phyloP scores from a whole-genome alignment of 345 rosid species.

The Geranium rotundifolium region DNA sequence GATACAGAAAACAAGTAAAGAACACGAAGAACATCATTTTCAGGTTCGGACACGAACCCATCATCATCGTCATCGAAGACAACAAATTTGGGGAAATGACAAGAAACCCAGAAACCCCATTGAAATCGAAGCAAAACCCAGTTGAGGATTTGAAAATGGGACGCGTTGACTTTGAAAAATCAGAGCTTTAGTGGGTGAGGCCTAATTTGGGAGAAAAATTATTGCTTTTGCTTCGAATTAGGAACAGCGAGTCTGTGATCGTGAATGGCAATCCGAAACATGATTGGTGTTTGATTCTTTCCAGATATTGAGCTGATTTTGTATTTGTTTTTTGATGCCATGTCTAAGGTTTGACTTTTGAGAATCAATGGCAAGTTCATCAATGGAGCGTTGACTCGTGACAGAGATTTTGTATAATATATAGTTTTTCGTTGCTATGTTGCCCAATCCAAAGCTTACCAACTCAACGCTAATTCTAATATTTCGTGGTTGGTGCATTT shows the following conservation, averaged over 20 bases:
- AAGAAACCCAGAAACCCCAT: too few species aligned
- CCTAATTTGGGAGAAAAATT: neutral
- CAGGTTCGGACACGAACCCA: neutral
- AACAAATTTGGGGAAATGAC: too few species aligned
- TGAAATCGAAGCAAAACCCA: too few species aligned
- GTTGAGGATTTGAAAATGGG: neutral
- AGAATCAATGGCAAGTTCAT: neutral
- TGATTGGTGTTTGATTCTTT: neutral
- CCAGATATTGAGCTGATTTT: neutral
- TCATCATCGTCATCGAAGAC: neutral
- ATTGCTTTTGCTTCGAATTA: neutral
- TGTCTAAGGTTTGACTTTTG: neutral
- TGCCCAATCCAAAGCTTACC: too few species aligned
- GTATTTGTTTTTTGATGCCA: neutral
- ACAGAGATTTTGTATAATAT: too few species aligned
- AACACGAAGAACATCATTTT: neutral
- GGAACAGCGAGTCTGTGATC: neutral
- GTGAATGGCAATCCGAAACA: neutral
- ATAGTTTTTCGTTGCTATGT: neutral
- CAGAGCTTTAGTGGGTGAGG: neutral
- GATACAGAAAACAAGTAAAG: slow-evolving; percentile 5
- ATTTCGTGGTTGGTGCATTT: too few species aligned
- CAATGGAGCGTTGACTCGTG: neutral
- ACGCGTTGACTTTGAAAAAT: neutral
- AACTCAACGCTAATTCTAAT: too few species aligned